phyloP scores from a whole-genome alignment of 352 stramenopile genomes.

The Globisporangium sylvaticum region DNA sequence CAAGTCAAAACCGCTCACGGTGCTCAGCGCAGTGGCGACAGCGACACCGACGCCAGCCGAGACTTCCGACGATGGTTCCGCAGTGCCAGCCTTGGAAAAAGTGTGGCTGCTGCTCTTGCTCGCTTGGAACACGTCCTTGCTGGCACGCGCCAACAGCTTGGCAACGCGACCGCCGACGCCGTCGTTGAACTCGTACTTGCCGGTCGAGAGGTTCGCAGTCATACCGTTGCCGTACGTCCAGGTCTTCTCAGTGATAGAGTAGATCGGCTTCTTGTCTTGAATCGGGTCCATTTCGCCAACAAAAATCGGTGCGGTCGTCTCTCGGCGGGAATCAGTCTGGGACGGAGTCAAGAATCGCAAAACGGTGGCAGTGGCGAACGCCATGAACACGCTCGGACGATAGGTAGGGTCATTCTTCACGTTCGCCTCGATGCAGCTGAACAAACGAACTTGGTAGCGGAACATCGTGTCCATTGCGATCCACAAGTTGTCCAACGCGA shows the following conservation, averaged over 20 bases:
- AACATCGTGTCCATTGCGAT: conserved; percentile 86
- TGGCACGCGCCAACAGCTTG: too few relatives aligned
- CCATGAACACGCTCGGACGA: conserved; percentile 35
- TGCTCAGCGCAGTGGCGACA: too few relatives aligned
- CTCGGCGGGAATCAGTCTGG: conserved; percentile 24
- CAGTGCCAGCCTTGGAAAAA: too few relatives aligned
- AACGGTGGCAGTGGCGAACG: conserved; percentile 40
- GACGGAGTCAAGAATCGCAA: conserved; percentile 48
- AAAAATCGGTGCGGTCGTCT: conserved; percentile 20
- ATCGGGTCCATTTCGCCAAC: conserved; percentile 51
- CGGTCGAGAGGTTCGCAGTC: conserved; percentile 26
- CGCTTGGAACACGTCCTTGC: too few relatives aligned
- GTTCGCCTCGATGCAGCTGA: conserved; percentile 28
- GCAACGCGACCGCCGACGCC: too few relatives aligned
- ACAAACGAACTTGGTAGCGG: conserved; percentile 37
- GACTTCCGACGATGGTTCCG: too few relatives aligned
- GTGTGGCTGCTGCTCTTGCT: too few relatives aligned
- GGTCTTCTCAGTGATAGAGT: conserved; percentile 24
- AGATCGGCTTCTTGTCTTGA: conserved; percentile 26
- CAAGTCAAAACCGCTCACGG: too few relatives aligned
- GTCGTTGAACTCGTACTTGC: too few relatives aligned
- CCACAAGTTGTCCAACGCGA: conserved; percentile 92
- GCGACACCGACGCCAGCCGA: too few relatives aligned
- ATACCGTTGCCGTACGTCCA: conserved; percentile 10
- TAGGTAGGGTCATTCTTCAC: conserved; percentile 22